These are phyloP conservation scores for Incumbomyces lentus DNA, from an alignment of 2,329 filamentous ascomycete species.

Conservation along the genomic window DNA sequence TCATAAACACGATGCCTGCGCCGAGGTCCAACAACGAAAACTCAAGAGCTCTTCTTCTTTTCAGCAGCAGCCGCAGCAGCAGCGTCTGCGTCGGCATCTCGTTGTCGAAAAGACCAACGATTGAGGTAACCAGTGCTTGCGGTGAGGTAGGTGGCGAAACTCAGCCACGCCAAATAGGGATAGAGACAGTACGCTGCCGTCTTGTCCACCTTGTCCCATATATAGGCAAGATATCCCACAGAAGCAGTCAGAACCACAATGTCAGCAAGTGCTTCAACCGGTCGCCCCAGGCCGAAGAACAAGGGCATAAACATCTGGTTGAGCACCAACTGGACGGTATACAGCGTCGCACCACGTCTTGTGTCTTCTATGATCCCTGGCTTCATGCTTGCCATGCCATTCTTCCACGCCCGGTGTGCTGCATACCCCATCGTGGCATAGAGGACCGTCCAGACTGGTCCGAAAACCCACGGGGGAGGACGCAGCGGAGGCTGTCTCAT, in stretches of 20 bases:
- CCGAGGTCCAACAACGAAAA: too few relatives aligned
- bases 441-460: conserved; percentile 48
- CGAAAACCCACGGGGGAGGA: conserved; percentile 49
- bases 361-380: conserved; percentile 48
- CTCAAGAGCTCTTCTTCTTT: too few relatives aligned
- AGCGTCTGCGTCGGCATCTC: too few relatives aligned
- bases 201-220: conserved; percentile 65
- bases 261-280: conserved; percentile 64
- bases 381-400: conserved; percentile 49
- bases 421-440: conserved; percentile 77
- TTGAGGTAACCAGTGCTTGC: conserved; percentile 59
- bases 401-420: conserved; percentile 63
- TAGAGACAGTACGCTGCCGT: conserved; percentile 63
- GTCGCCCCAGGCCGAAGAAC: conserved; percentile 70
- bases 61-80: too few relatives aligned
- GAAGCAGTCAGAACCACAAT: conserved; percentile 62
- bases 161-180: conserved; percentile 78
- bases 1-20: too few relatives aligned
- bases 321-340: conserved; percentile 73
- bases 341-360: conserved; percentile 64
- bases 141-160: conserved; percentile 78
- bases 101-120: conserved; percentile 46
- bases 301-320: conserved; percentile 88
- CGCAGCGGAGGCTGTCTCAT: conserved; percentile 41
- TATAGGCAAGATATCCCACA: conserved; percentile 62